Conservation (phyloP, 768 basidiomycete species). For the Epithele typhae region DNA sequence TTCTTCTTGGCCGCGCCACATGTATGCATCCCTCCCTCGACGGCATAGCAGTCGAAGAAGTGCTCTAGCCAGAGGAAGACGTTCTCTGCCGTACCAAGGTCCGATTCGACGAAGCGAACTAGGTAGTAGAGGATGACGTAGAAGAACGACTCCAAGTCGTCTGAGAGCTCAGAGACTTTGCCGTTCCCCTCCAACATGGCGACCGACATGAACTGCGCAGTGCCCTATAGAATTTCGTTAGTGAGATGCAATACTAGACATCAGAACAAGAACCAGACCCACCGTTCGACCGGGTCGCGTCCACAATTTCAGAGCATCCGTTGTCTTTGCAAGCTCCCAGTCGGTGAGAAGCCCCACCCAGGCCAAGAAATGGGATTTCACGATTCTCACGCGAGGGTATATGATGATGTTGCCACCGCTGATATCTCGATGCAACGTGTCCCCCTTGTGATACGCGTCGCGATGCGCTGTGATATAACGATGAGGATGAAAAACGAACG, state of each 20-base stretch:
- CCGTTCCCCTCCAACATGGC: neutral
- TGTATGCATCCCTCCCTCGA: too few species aligned
- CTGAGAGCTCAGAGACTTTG: neutral
- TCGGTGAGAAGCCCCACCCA: neutral
- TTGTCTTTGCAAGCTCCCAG: neutral
- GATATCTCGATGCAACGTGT: neutral
- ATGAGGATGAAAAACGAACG: too few species aligned
- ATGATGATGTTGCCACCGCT: slow-evolving; percentile 4
- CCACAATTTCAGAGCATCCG: neutral
- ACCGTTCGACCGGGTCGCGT: neutral
- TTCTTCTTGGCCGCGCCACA: neutral
- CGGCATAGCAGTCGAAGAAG: neutral
- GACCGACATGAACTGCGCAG: slow-evolving; percentile 1
- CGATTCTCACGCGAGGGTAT: neutral
- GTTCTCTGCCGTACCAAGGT: neutral
- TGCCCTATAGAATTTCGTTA: too few species aligned
- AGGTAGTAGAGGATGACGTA: slow-evolving; percentile 3
- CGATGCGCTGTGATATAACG: neutral
- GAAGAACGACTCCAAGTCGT: slow-evolving; percentile 5
- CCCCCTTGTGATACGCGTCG: neutral
- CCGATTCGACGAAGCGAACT: neutral
- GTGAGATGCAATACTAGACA: too few species aligned
- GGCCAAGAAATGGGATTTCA: neutral
- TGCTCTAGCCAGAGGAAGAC: neutral
- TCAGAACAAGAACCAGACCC: too few species aligned